These are phyloP conservation scores for Fusarium begoniae DNA, from an alignment of 2,329 filamentous ascomycete genomes.

Conservation along the genomic window DNA sequence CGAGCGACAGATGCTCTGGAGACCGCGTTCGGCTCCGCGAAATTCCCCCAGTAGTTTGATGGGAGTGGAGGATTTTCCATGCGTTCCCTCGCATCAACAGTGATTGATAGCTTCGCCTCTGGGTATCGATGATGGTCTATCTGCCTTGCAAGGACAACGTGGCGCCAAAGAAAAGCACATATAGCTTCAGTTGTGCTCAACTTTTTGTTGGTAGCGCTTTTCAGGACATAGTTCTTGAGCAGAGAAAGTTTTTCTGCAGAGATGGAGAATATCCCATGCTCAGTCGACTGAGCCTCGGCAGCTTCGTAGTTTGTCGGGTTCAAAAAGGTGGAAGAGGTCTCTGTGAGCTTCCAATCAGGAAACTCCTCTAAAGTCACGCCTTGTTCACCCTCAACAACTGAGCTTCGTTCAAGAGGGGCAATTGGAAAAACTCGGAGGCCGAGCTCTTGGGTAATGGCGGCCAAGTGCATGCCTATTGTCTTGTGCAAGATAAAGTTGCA, in stretches of 20 bases:
- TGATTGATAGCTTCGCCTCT: constrained; percentile 4
- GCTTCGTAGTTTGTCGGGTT: neutral
- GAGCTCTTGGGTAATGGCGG: neutral
- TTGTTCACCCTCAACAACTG: neutral
- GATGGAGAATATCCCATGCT: constrained; percentile 7
- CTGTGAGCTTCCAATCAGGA: constrained; percentile 6
- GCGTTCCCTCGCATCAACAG: neutral
- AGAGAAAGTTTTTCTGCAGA: neutral
- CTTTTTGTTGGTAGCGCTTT: neutral
- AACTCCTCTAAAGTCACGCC: neutral
- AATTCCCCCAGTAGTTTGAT: constrained; percentile 6
- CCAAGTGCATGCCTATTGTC: constrained; percentile 4
- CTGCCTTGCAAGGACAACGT: neutral
- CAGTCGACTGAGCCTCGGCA: neutral
- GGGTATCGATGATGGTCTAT: neutral
- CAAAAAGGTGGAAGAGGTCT: neutral
- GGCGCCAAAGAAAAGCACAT: constrained; percentile 8
- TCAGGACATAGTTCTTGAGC: neutral
- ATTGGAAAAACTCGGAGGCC: neutral
- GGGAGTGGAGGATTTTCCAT: neutral
- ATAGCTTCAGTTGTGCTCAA: neutral
- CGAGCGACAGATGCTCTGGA: neutral
- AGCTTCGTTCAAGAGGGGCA: neutral
- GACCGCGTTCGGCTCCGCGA: constrained; percentile 11
- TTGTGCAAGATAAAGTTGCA: constrained; percentile 11